Evolutionary conservation across 202 grass and related monocot species (phyloP).

Genomic region (Thinopyrum obtusiflorum): DNA sequence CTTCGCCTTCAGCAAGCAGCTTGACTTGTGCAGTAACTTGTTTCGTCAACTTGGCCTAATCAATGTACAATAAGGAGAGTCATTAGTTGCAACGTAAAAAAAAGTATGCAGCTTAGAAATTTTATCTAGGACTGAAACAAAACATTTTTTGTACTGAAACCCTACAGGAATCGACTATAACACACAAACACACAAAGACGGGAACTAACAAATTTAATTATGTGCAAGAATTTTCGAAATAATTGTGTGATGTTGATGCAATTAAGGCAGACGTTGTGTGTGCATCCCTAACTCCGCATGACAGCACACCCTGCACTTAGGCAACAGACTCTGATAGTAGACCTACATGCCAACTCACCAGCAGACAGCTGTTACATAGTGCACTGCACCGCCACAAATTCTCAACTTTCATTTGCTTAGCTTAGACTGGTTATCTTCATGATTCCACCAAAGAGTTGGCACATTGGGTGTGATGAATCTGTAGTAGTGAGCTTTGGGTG

Average conservation of each 20-base stretch:
- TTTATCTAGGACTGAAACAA: neutral
- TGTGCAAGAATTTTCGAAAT: neutral
- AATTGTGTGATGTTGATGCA: neutral
- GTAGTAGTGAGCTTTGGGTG: neutral
- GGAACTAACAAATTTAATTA: neutral
- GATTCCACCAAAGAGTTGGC: neutral
- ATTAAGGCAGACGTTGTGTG: neutral
- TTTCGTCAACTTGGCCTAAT: conserved; percentile 82
- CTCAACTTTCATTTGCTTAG: neutral
- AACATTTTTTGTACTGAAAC: neutral
- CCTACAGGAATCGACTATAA: neutral
- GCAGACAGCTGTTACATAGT: neutral
- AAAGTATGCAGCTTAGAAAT: conserved; percentile 8
- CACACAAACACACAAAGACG: neutral
- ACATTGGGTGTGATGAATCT: neutral
- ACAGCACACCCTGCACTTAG: conserved; percentile 3
- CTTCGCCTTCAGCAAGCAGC: conserved; percentile 90
- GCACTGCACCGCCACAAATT: neutral
- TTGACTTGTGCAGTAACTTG: conserved; percentile 96
- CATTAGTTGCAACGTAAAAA: neutral
- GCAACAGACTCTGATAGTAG: neutral
- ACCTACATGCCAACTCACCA: neutral
- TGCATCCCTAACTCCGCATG: neutral
- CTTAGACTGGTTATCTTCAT: neutral
- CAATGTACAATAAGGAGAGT: conserved; percentile 5